A percentile compares a stretch with the other conserved stretches of the same genome.
These are phyloP conservation scores for Exsudoporus frostii DNA, from an alignment of 768 basidiomycete genomes.

Conservation along the genomic window DNA sequence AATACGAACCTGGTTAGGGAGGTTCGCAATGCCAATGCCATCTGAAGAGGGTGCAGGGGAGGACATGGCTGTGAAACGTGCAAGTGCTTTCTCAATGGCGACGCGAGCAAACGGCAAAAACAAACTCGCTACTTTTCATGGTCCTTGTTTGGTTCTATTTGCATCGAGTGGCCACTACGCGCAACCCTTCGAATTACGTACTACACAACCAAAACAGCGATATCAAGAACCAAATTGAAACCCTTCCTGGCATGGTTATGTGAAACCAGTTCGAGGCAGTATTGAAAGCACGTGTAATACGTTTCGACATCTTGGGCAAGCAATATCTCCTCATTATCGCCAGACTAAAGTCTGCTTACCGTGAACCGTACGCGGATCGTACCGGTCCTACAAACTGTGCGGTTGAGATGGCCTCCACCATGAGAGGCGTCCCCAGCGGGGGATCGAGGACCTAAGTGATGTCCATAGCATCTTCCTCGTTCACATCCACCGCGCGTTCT, in stretches of 20 bases:
- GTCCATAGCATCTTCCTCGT: conserved; percentile 20
- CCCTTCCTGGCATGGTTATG: background rate
- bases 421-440: background rate
- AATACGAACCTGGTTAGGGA: conserved; percentile 88
- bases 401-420: too few species aligned
- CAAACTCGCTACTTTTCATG: conserved; percentile 22
- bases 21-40: conserved; percentile 92
- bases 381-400: background rate
- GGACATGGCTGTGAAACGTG: conserved; percentile 22
- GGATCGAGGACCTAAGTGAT: conserved; percentile 1
- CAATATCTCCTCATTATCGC: background rate
- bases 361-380: background rate
- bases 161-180: conserved; percentile 16
- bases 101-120: conserved; percentile 21
- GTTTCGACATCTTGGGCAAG: background rate
- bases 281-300: background rate
- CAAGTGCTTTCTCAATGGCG: conserved; percentile 16
- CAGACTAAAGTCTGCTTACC: background rate
- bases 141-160: conserved; percentile 26
- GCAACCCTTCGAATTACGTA: background rate
- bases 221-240: background rate
- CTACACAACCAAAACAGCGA: background rate
- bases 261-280: background rate
- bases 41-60: conserved; percentile 44
- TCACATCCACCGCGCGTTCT: conserved; percentile 22